Evolutionary conservation across 2,329 filamentous ascomycete species (phyloP).

Genomic region (Cladosporium sp.): DNA sequence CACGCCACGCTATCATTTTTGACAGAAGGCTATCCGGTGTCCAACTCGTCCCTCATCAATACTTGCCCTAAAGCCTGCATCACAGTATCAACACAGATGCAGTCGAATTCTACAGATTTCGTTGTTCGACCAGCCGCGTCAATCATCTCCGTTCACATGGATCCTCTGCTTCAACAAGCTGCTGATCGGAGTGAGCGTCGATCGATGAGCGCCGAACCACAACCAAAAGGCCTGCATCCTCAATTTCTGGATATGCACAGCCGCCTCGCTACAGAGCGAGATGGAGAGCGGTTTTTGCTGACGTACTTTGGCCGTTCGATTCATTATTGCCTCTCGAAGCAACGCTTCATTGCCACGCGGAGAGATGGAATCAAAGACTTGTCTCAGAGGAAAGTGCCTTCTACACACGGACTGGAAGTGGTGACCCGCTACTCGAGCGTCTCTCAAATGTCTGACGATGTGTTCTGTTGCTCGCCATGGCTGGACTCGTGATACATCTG

Average conservation of each 20-base stretch:
- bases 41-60: conserved; percentile 44
- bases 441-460: not conserved
- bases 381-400: conserved; percentile 78
- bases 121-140: conserved; percentile 61
- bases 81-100: conserved; percentile 12
- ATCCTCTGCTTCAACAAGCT: conserved; percentile 30
- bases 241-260: not conserved
- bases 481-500: not conserved
- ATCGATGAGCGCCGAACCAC: conserved; percentile 55
- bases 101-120: conserved; percentile 17
- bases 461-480: conserved; percentile 2
- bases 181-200: conserved; percentile 42
- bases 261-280: conserved; percentile 10
- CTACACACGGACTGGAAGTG: conserved; percentile 61
- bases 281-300: conserved; percentile 75
- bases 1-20: conserved; percentile 36
- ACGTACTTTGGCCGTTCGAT: conserved; percentile 84
- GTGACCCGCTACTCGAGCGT: not conserved
- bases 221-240: conserved; percentile 25
- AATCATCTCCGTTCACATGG: conserved; percentile 54
- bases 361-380: conserved; percentile 91
- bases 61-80: conserved; percentile 33
- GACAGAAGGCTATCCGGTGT: conserved; percentile 38
- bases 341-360: conserved; percentile 15
- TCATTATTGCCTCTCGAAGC: conserved; percentile 56